These are phyloP conservation scores for Luffa aegyptiaca DNA, from an alignment of 306 rosid genomes.

Conservation along the genomic window DNA sequence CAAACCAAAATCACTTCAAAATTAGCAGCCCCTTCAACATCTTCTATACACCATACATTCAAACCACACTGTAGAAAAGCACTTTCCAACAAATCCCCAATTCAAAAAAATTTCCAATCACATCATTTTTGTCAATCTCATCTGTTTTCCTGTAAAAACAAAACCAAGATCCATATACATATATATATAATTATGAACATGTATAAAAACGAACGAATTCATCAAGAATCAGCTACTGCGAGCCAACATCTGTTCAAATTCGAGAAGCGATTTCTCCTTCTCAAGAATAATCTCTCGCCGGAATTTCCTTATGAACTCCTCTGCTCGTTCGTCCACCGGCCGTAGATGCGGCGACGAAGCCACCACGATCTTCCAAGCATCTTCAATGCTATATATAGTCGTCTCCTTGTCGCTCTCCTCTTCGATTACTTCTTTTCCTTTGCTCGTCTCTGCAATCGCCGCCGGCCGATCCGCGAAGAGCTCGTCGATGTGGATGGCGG, in stretches of 20 bases:
- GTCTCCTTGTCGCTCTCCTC: not conserved
- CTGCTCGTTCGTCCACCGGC: conserved; percentile 46
- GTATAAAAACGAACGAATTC: not conserved
- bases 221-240: conserved; percentile 18
- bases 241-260: conserved; percentile 35
- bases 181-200: not conserved
- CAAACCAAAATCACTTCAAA: not conserved
- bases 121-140: not conserved
- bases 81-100: not conserved
- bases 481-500: conserved; percentile 47
- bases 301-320: conserved; percentile 55
- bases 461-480: conserved; percentile 27
- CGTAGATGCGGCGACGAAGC: conserved; percentile 43
- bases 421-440: conserved; percentile 14
- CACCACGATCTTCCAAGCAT: conserved; percentile 40
- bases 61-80: not conserved
- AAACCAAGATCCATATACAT: not conserved
- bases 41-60: not conserved
- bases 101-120: not conserved
- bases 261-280: conserved; percentile 36
- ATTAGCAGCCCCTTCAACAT: not conserved
- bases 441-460: conserved; percentile 22
- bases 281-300: conserved; percentile 40
- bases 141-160: not conserved
- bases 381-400: conserved; percentile 27